Evolutionary conservation across 2,329 filamentous ascomycete genomes (phyloP), one percentile per base, ranked within the genome.

Genomic region (Aspergillus sp.): DNA sequence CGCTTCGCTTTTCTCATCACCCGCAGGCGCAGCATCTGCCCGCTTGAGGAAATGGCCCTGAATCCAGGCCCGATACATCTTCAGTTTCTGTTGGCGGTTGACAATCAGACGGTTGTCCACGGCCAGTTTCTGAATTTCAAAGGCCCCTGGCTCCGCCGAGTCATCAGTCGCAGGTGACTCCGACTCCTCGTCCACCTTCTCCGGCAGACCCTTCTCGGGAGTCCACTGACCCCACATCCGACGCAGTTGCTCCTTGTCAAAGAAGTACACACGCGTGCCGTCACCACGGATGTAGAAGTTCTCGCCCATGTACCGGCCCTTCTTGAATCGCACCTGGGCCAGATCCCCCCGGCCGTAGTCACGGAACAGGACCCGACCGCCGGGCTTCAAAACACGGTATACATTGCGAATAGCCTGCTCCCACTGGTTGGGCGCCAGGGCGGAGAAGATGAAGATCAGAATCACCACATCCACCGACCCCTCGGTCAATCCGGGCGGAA

Each of bases 241-340:
- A 55, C 85, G 83, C 56, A 99, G 80, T 78, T 99, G 89, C 36
- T 93, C 88, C 74, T 87, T 84, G 58, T 97, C 94, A 71, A 99
- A 99, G 77, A 99, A 99, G 77, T 98, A 99, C 0, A 99, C 95
- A 6, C 95, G 85, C 4, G 95, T 99, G 1, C 95, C 95, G 75
- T 99, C 95, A 1, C 95, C 95, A 36, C 95, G 84, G 49, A 97
- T 90, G 74, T 99, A 99, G 70, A 99, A 99, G 72, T 98, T 99
- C 77, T 98, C 95, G 57, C 92, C 91, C 72, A 99, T 84, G 71
- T 94, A 98, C 46, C 95, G 85, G 12, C 92, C 92, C 79, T 96
- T 97, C 79, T 95, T 96, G 81, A 99, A 98, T 60, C 95, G 86
- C 62, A 99, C 95, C 80, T 99, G 95, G 18, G 95, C 94, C 62